These are phyloP conservation scores for Clarireedia monteithiana DNA, from an alignment of 2,329 filamentous ascomycete genomes.

Conservation along the genomic window DNA sequence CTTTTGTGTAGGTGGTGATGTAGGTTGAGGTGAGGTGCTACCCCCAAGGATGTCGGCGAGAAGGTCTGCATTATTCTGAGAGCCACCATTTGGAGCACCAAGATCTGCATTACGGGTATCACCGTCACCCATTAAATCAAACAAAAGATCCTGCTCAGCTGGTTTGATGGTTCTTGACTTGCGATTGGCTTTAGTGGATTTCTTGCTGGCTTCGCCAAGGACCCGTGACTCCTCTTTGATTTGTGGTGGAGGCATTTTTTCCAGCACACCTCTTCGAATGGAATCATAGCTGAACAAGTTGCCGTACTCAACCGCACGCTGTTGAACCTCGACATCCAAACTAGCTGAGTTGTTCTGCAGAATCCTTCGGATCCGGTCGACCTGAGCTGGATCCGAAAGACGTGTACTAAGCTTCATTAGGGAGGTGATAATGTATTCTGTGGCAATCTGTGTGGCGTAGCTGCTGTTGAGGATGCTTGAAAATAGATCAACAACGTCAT, in stretches of 20 bases:
- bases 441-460: constrained; percentile 83
- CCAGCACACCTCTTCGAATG: constrained; percentile 80
- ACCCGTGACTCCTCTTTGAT: constrained; percentile 94
- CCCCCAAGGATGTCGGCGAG: constrained; percentile 87
- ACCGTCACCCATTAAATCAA: constrained; percentile 85
- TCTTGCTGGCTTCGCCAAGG: constrained; percentile 69
- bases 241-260: constrained; percentile 96
- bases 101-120: constrained; percentile 57
- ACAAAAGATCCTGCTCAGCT: constrained; percentile 82
- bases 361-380: constrained; percentile 76
- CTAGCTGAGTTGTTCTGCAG: constrained; percentile 74
- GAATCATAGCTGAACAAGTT: constrained; percentile 90
- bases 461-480: constrained; percentile 87
- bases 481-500: constrained; percentile 89
- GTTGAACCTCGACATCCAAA: constrained; percentile 90
- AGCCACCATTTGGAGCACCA: constrained; percentile 55
- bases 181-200: constrained; percentile 62
- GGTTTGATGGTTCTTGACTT: constrained; percentile 73
- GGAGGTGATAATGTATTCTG: constrained; percentile 92
- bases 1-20: constrained; percentile 45
- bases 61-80: constrained; percentile 72
- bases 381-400: constrained; percentile 72
- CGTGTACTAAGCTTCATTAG: constrained; percentile 92
- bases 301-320: constrained; percentile 88
- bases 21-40: constrained; percentile 40